These are phyloP conservation scores for Rasamsonia emersonii DNA, from an alignment of 2,329 filamentous ascomycete genomes.

Conservation along the genomic window DNA sequence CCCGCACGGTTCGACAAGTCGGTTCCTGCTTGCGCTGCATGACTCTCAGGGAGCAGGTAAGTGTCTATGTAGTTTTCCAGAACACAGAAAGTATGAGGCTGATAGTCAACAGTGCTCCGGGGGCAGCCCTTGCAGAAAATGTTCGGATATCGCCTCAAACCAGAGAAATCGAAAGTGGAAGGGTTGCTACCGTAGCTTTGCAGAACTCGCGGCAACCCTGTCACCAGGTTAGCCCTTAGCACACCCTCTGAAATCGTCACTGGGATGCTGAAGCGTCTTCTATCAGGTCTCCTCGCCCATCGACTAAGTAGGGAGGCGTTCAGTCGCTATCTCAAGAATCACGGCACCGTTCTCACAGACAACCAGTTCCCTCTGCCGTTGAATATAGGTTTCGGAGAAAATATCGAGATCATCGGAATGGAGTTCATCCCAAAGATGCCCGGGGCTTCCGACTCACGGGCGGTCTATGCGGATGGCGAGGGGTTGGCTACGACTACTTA, in stretches of 20 bases:
- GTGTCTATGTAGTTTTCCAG: background rate
- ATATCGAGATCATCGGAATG: background rate
- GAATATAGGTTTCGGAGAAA: constrained; percentile 3
- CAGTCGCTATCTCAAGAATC: background rate
- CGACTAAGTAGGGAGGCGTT: background rate
- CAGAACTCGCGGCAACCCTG: background rate
- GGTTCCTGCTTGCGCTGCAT: constrained; percentile 2
- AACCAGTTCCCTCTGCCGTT: background rate
- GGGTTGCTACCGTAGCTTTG: constrained; percentile 6
- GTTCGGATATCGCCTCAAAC: background rate
- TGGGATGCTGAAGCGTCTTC: background rate
- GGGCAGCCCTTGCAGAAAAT: constrained; percentile 1
- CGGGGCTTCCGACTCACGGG: background rate
- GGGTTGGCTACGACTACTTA: background rate
- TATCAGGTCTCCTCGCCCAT: background rate
- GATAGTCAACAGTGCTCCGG: constrained; percentile 2
- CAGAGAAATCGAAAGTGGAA: constrained; percentile 5
- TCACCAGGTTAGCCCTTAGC: constrained; percentile 5
- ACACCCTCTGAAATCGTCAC: background rate
- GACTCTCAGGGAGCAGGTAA: background rate
- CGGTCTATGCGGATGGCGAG: background rate
- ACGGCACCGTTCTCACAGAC: background rate
- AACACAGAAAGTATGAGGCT: constrained; percentile 2
- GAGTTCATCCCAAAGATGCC: background rate
- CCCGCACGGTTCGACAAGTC: background rate